phyloP scores from a whole-genome alignment of 2,329 filamentous ascomycete species.

The Colletotrichum abscissum region DNA sequence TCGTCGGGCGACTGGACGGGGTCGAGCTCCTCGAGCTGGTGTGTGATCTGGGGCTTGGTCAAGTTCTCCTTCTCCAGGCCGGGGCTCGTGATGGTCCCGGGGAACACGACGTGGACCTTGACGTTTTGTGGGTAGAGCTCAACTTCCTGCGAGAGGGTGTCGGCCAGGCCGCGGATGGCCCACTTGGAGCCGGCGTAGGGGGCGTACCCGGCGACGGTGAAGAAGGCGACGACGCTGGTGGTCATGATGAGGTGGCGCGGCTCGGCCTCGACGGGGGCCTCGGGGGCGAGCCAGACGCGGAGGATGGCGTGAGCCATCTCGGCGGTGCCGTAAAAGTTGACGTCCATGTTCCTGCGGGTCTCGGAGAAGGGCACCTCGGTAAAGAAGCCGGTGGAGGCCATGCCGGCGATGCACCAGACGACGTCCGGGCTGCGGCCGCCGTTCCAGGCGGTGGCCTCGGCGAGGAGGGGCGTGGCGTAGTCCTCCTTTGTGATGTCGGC shows the following conservation, averaged over 20 bases:
- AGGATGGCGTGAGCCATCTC: conserved; percentile 88
- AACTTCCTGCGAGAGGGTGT: conserved; percentile 86
- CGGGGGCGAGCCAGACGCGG: conserved; percentile 75
- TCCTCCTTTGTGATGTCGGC: conserved; percentile 81
- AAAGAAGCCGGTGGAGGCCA: conserved; percentile 80
- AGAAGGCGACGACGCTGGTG: conserved; percentile 79
- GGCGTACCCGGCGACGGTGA: conserved; percentile 82
- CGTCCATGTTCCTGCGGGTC: conserved; percentile 84
- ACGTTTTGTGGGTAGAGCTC: conserved; percentile 87
- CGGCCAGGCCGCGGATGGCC: conserved; percentile 84
- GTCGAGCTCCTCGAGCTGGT: conserved; percentile 84
- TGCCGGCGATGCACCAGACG: conserved; percentile 91
- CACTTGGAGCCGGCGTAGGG: conserved; percentile 88
- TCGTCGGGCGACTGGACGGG: conserved; percentile 81
- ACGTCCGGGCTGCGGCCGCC: conserved; percentile 78
- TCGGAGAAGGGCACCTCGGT: conserved; percentile 76
- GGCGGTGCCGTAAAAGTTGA: conserved; percentile 88
- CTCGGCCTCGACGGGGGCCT: conserved; percentile 55
- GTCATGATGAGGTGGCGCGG: conserved; percentile 90
- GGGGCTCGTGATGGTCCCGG: conserved; percentile 83
- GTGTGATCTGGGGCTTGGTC: conserved; percentile 84
- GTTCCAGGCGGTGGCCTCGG: conserved; percentile 84
- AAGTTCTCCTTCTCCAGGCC: conserved; percentile 81
- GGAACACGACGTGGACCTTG: conserved; percentile 83
- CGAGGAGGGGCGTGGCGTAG: conserved; percentile 77